Base-by-base conservation (phyloP, 2,329 filamentous ascomycete genomes). In the Leptographium lundbergii region DNA sequence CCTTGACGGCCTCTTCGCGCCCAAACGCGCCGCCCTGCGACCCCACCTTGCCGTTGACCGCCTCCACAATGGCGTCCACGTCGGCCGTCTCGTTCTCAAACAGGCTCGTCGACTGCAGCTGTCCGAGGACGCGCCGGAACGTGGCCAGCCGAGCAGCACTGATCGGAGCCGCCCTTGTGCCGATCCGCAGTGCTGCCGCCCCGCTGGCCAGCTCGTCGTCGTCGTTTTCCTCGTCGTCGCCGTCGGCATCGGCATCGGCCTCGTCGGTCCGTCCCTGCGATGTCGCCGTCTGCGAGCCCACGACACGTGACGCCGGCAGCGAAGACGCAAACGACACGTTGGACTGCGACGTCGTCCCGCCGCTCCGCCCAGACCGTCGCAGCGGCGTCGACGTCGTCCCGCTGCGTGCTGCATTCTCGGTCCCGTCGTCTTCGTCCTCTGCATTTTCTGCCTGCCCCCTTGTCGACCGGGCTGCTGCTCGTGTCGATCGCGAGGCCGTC, bases 31-130 rank as follows among this genome's bases (percentile, higher is more conserved):
- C 79, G 29, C 74, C 69, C 3, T 72, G 66, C 50, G 73, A 67
- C 17, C 81, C 78, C 54, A 96, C 66, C 65, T 84, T 82, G 4
- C 75, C 75, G 70, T 99, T 99, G 56, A 99, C 88, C 10, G 88
- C 88, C 4, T 79, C 79, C 22, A 96, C 79, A 36, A 99, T 79
- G 29, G 82, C 81, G 62, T 85, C 82, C 2, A 96, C 80, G 61
- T 86, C 80, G 17, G 91, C 90, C 22, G 86, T 84, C 67, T 97
- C 94, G 62, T 95, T 89, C 36, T 86, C 83, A 69, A 99, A 99
- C n/a, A 99, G 72, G 14, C 82, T 79, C 4, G 54, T 45, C 66
- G 87, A 86, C 67, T 96, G 86, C 58, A 99, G 77, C 66, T 89
- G 87, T 27, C 94, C 94, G 3, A 99, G 78, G 2, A 88, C 82